These are phyloP conservation scores for Arthroderma uncinatum DNA, from an alignment of 2,329 filamentous ascomycete genomes.

Conservation along the genomic window DNA sequence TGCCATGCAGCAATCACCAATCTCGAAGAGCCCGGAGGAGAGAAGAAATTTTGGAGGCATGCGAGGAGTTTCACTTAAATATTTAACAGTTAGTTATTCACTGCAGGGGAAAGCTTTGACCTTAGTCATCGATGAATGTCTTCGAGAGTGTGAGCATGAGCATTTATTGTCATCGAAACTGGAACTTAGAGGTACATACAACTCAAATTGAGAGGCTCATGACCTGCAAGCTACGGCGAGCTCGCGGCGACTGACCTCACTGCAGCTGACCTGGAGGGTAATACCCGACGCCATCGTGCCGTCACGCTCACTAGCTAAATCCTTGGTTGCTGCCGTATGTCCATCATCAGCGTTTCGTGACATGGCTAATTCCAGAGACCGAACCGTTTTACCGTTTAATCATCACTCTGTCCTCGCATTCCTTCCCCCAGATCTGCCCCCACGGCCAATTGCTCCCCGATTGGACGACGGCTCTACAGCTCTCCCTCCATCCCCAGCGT, in stretches of 20 bases:
- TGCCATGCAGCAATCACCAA: background rate
- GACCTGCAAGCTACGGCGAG: background rate
- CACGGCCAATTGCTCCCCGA: background rate
- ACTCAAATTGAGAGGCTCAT: background rate
- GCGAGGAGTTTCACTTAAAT: background rate
- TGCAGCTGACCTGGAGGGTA: background rate
- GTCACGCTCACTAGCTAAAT: background rate
- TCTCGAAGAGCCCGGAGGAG: background rate
- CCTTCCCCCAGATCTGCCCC: background rate
- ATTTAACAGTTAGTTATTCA: background rate
- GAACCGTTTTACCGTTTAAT: background rate
- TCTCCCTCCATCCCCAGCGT: slow-evolving; percentile 29
- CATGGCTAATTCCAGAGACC: background rate
- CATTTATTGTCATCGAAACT: background rate
- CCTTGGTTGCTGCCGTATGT: background rate
- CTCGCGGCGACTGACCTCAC: background rate
- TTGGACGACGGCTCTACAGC: slow-evolving; percentile 17
- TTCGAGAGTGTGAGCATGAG: background rate
- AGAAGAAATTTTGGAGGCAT: background rate
- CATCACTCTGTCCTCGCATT: background rate
- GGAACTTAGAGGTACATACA: slow-evolving; percentile 1
- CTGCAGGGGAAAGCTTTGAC: background rate
- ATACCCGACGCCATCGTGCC: slow-evolving; percentile 1
- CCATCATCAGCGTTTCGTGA: background rate
- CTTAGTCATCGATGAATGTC: slow-evolving; percentile 1